phyloP scores from a whole-genome alignment of 2,329 filamentous ascomycete genomes.

The Aspergillaceae sp. region DNA sequence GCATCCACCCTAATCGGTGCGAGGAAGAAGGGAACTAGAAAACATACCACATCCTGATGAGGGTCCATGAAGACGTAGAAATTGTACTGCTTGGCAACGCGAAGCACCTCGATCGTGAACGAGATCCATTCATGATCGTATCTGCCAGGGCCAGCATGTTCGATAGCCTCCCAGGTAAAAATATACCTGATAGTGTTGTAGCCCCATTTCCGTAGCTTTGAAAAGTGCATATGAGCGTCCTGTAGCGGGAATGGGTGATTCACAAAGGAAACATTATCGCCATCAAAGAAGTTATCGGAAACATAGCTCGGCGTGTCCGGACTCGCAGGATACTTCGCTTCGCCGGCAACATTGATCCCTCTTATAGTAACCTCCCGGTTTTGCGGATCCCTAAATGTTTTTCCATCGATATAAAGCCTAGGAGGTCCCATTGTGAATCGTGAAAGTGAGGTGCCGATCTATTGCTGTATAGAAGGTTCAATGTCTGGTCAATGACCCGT shows the following conservation, averaged over 20 bases:
- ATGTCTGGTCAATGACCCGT: not conserved
- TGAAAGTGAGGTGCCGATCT: not conserved
- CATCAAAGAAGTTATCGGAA: conserved; percentile 75
- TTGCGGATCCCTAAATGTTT: conserved; percentile 69
- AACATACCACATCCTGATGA: conserved; percentile 85
- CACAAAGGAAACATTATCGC: conserved; percentile 83
- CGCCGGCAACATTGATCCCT: conserved; percentile 87
- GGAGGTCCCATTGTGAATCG: conserved; percentile 58
- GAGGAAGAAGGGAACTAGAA: not conserved
- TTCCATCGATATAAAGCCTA: conserved; percentile 74
- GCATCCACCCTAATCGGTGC: conserved; percentile 7
- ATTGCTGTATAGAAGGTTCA: not conserved
- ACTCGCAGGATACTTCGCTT: conserved; percentile 77
- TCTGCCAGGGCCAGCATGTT: conserved; percentile 77
- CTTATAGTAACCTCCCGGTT: conserved; percentile 81
- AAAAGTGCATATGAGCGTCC: conserved; percentile 79
- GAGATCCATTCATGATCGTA: conserved; percentile 93
- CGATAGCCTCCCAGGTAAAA: conserved; percentile 99
- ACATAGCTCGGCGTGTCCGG: conserved; percentile 77
- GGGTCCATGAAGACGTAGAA: conserved; percentile 99
- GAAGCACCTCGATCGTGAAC: conserved; percentile 77
- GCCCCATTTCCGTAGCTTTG: conserved; percentile 74
- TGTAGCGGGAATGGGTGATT: conserved; percentile 72
- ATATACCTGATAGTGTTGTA: conserved; percentile 96
- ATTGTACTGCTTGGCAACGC: conserved; percentile 77